Base-by-base conservation (phyloP, 331 rosid species). In the Cucumis variabilis region DNA sequence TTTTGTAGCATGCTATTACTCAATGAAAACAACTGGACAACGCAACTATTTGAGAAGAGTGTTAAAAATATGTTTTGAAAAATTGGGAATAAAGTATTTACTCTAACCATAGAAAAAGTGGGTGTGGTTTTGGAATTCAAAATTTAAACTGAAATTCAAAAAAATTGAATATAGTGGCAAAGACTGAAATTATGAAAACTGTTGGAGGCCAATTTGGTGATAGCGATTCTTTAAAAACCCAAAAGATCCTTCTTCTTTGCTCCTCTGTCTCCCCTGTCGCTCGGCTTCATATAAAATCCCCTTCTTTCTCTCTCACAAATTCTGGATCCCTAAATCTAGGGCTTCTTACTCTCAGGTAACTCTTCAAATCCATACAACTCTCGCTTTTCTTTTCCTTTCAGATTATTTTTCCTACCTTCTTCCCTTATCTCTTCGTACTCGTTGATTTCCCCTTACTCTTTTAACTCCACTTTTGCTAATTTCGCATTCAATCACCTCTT, bases 271-370 rank as follows among this genome's bases (percentile, higher is more conserved):
- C 16, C 60, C 85, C 72, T 30, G 90, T 90, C 92, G 91, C 90
- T 81, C 88, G 92, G 83, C 92, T 88, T 92, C 91, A 90, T 85
- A 90, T 87, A 92, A 90, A 94, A 48, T 51, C 83, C 87, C 80
- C 68, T 70, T 65, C 77, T 87, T 19, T 88, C 87, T 66, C 79
- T 69, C 55, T 63, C 21, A 50, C 86, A 86, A 66, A 12, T 15
- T 86, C 60, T 30, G 84, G 91, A 93, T 94, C 96, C 98, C 94
- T 92, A 93, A 95, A 93, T 94, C 95, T 93, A 95, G 98, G 94
- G 92, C 92, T 92, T 86, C 73, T 66, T 81, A 30, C 76, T 50
- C 78, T 24, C 72, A 76, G 66, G 72, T 73, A 79, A 15, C 8
- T 37, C 72, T 73, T 9, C 82, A 46, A 89, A 79, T 85, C 88